Evolutionary conservation across 2,329 filamentous ascomycete species (phyloP), one percentile per base, ranked within the genome.

Genomic region (Aspergillus felis): DNA sequence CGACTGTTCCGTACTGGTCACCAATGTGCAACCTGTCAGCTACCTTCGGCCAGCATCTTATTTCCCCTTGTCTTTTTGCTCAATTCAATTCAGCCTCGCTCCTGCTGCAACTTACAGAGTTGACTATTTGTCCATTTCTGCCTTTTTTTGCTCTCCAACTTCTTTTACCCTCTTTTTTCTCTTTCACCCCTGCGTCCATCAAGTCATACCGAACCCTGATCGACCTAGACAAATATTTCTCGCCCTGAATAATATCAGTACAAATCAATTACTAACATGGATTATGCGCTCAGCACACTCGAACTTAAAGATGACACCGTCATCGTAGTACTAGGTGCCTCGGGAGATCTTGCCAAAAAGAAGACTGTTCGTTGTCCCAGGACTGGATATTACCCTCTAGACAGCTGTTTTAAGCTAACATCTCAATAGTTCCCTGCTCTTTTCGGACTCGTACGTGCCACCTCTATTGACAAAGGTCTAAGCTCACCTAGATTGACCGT

Each of bases 231-330:
- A 51, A 46, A 56, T 35, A 42, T 42, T 52, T 46, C 51, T 50
- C 58, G 49, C 29, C 25, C 32, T 28, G 14, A 47, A 24, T 4
- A 47, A 14, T 47, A 14, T 3, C 8, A 24, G 6, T 24, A 5
- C 44, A 24, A 47, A 44, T 55, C 55, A 59, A 56, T 57, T 56
- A 57, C 68, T 73, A 68, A 74, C 71, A 81, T 74, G 69, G 58
- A 71, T 81, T 68, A 47, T 57, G 57, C 52, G 59, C 65, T 66
- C 76, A 96, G 91, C 74, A 87, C 86, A 71, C 84, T 95, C 78
- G 94, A 99, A 86, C 88, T 99, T 73, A 99, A 97, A 84, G 91
- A 97, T 74, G 95, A 99, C 84, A 99, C 94, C 65, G 86, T 92
- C 74, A 95, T 99, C 71, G 85, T 99, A 71, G 94, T 99, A 70